These are phyloP conservation scores for Pyrenopolyporus hunteri DNA, from an alignment of 495 filamentous ascomycete genomes.

Conservation along the genomic window DNA sequence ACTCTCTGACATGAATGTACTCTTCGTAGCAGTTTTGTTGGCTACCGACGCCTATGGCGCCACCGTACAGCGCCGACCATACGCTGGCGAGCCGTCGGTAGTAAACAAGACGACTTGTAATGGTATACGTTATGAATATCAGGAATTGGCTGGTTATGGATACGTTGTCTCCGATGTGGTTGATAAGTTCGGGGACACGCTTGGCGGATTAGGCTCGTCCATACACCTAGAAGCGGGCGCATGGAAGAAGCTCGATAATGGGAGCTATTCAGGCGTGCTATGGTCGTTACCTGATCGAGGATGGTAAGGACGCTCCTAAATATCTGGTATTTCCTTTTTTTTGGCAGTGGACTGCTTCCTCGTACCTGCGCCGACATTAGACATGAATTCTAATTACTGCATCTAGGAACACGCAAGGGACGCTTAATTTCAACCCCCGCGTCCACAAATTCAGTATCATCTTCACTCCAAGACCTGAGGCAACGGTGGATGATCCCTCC, in stretches of 20 bases:
- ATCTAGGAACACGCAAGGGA: conserved; percentile 68
- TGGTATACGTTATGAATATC: conserved; percentile 68
- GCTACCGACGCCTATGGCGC: conserved; percentile 19
- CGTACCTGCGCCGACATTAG: neutral
- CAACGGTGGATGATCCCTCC: conserved; percentile 63
- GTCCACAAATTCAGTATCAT: conserved; percentile 73
- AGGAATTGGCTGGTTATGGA: conserved; percentile 75
- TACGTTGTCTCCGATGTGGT: conserved; percentile 62
- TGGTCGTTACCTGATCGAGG: conserved; percentile 76
- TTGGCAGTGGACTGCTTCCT: too few relatives aligned
- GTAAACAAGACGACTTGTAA: conserved; percentile 57
- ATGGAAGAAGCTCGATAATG: conserved; percentile 64
- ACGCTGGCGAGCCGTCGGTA: neutral
- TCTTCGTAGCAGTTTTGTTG: conserved; percentile 14
- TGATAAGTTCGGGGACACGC: conserved; percentile 77
- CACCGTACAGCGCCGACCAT: neutral
- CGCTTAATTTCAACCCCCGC: conserved; percentile 73
- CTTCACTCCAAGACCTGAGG: conserved; percentile 57
- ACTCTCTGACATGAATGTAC: conserved; percentile 12
- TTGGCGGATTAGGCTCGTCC: conserved; percentile 72
- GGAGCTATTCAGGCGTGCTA: conserved; percentile 66
- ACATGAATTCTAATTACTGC: neutral
- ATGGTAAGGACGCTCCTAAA: conserved; percentile 51
- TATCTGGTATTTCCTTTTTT: neutral
- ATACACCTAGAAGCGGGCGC: conserved; percentile 65